Percentiles rank a stretch among this genome's conserved stretches.
phyloP scores from a whole-genome alignment of 1,284 basidiomycete genomes.

The Cryptococcus floricola region DNA sequence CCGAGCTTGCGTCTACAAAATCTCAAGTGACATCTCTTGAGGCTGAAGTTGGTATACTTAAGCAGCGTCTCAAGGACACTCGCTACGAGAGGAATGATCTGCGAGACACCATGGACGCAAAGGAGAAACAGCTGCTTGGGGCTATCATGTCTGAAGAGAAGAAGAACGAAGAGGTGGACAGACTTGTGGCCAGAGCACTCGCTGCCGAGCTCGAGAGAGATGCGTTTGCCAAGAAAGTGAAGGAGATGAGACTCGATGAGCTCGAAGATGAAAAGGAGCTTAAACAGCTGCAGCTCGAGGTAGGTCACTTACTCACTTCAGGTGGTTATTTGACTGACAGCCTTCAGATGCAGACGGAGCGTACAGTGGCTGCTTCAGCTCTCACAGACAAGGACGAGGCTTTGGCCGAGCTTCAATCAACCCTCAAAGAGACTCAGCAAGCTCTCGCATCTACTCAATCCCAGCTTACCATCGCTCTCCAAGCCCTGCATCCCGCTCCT shows the following conservation, averaged over 20 bases:
- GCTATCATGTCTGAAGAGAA: neutral
- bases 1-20: neutral
- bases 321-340: neutral
- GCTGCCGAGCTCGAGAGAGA: constrained; percentile 12
- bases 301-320: neutral
- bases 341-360: constrained; percentile 5
- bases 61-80: constrained; percentile 6
- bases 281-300: constrained; percentile 4
- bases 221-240: constrained; percentile 2
- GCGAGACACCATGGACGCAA: neutral
- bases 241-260: neutral
- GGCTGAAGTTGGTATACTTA: constrained; percentile 4
- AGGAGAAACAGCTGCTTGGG: constrained; percentile 1
- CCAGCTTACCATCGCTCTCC: neutral
- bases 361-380: neutral
- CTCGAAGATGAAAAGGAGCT: constrained; percentile 3
- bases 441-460: neutral
- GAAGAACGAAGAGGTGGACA: constrained; percentile 3
- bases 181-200: constrained; percentile 1
- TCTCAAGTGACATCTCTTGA: neutral
- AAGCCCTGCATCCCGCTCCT: too few relatives aligned
- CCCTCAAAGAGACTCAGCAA: neutral
- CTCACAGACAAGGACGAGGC: too few relatives aligned
- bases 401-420: neutral
- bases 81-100: constrained; percentile 6